Percentiles rank a stretch among this genome's conserved stretches.
These are phyloP conservation scores for Xylaria cubensis DNA, from an alignment of 495 filamentous ascomycete genomes.

Conservation along the genomic window DNA sequence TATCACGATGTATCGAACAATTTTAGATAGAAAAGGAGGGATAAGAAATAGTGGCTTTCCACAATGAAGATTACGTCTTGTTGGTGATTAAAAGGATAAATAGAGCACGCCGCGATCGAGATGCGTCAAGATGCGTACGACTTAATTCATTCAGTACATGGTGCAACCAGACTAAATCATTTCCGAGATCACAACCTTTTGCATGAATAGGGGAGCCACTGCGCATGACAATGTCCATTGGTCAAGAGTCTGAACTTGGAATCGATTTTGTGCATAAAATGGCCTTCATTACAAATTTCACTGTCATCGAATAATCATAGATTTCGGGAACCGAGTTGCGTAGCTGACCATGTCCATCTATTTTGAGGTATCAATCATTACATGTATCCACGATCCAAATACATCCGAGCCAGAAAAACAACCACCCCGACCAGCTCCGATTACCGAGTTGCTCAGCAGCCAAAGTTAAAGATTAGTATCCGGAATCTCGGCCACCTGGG, in stretches of 20 bases:
- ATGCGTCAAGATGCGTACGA: no score
- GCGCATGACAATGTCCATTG: background rate
- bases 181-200: background rate
- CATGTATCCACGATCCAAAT: constrained; percentile 29
- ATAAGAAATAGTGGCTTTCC: background rate
- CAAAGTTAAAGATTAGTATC: constrained; percentile 49
- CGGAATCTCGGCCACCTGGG: constrained; percentile 56
- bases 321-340: background rate
- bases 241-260: background rate
- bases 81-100: no score
- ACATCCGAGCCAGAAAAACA: constrained; percentile 24
- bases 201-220: background rate
- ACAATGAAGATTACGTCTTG: background rate
- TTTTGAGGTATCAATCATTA: constrained; percentile 34
- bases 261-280: background rate
- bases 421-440: constrained; percentile 36
- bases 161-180: background rate
- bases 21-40: background rate
- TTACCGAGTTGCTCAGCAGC: constrained; percentile 38
- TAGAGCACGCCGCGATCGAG: no score
- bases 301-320: background rate
- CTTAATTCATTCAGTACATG: background rate
- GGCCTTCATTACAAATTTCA: background rate
- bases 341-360: constrained; percentile 30
- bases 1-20: background rate